A percentile compares a stretch with the other conserved stretches of the same genome.
Conservation (phyloP, 495 filamentous ascomycete species). For the Xylaria flabelliformis region DNA sequence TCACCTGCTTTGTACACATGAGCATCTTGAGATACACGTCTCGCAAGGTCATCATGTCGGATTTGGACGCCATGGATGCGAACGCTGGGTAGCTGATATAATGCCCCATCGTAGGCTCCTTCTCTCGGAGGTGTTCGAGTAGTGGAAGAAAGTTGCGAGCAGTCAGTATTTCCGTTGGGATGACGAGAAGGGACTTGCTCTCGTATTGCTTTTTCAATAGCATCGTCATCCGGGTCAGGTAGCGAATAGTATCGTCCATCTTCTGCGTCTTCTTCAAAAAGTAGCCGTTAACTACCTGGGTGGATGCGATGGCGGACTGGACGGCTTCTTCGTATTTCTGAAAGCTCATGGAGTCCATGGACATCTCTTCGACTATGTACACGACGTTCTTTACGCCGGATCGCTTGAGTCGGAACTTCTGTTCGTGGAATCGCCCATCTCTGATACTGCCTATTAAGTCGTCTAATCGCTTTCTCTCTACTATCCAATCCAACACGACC, state of each 20-base stretch:
- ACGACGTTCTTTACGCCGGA: conserved; percentile 77
- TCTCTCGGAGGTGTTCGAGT: conserved; percentile 60
- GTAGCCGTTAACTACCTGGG: conserved; percentile 81
- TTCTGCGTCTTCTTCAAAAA: conserved; percentile 80
- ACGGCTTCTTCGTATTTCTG: conserved; percentile 69
- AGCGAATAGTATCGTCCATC: conserved; percentile 81
- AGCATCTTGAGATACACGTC: conserved; percentile 87
- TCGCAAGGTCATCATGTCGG: conserved; percentile 71
- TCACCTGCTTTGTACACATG: conserved; percentile 81
- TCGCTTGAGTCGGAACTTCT: conserved; percentile 79
- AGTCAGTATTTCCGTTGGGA: conserved; percentile 71
- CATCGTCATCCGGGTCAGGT: conserved; percentile 76
- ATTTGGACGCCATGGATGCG: conserved; percentile 74
- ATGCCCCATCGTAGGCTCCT: conserved; percentile 57
- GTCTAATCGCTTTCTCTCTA: conserved; percentile 84
- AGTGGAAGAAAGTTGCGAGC: conserved; percentile 72
- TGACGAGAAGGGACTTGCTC: conserved; percentile 56
- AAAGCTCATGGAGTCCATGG: conserved; percentile 55
- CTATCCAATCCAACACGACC: conserved; percentile 79
- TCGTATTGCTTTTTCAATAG: conserved; percentile 72
- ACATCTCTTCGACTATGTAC: conserved; percentile 80
- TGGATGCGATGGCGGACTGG: conserved; percentile 75
- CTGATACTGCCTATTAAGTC: conserved; percentile 81
- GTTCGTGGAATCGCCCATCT: conserved; percentile 84
- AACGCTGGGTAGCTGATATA: conserved; percentile 77